Base-by-base conservation (phyloP, 805 yeast genomes). In the Kodamaea sagamina region DNA sequence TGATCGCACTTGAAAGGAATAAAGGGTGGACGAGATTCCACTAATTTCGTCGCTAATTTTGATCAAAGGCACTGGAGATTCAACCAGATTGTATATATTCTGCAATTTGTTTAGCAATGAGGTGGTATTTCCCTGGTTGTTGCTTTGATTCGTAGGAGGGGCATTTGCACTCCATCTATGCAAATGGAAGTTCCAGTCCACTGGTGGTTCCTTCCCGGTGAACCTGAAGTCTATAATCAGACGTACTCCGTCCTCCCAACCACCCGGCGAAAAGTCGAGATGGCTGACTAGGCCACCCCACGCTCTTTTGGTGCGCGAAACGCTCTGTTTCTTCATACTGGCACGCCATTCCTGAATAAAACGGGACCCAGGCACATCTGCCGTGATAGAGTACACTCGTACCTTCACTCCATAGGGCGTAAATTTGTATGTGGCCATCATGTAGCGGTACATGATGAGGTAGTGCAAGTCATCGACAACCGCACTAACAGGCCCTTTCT, bases 1-100 rank as follows among this genome's bases (percentile, higher is more conserved):
- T 0, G 89, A 81, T 39, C 76, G 71, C n/a, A 72, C 57, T 55
- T 84, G 89, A 51, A 81, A 84, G 3, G 71, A 68, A 53, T 81
- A 83, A 9, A 84, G 61, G 0, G 50, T 44, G 13, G 84, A 72
- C 34, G 62, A 68, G 39, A 84, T 63, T 0, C 87, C 88, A 1
- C 47, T 18, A 3, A 48, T 28, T 10, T 16, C 16, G 21, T 11
- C 12, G 6, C 29, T 54, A 53, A 25, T 11, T 25, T 36, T 36
- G 16, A 46, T 36, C 4, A 55, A 41, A 10, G 59, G 36, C 25
- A 52, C 57, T 6, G 71, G 71, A 1, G 70, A 60, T 1, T 46
- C 45, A 6, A 76, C 56, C 9, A 48, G 44, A 31, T 67, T 58
- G 51, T 77, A 77, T 3, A 74, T 53, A 1, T 50, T 45, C 38